Percentiles rank a stretch among this genome's conserved stretches.
Conservation (phyloP, 169 alveolate genomes). For the Theileria annulata region DNA sequence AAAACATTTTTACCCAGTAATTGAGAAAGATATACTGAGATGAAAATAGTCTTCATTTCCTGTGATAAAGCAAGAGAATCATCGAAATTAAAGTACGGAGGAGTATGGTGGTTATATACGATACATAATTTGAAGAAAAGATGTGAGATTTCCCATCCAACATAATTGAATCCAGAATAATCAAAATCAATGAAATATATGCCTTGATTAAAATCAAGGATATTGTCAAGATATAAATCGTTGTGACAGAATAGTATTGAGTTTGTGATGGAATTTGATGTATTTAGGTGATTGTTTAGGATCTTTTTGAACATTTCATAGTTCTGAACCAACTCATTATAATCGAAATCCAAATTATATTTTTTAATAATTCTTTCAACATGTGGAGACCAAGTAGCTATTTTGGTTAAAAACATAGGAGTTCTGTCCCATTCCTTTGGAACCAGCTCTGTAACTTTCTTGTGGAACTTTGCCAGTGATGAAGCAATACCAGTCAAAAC, state of each 20-base stretch:
- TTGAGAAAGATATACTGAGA: constrained; percentile 71
- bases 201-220: constrained; percentile 59
- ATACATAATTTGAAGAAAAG: constrained; percentile 69
- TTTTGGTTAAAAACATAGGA: constrained; percentile 53
- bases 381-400: constrained; percentile 45
- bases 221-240: constrained; percentile 75
- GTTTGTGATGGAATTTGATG: constrained; percentile 57
- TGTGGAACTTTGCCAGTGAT: constrained; percentile 25
- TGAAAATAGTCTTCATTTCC: constrained; percentile 65
- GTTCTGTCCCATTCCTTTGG: constrained; percentile 69
- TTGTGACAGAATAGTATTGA: constrained; percentile 76
- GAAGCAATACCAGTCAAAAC: constrained; percentile 71
- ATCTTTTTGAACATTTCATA: constrained; percentile 16
- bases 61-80: constrained; percentile 63
- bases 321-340: background rate
- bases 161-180: constrained; percentile 75
- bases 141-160: constrained; percentile 75
- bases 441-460: constrained; percentile 23
- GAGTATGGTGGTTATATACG: constrained; percentile 64
- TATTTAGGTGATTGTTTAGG: constrained; percentile 34
- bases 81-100: constrained; percentile 67
- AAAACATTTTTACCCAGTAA: constrained; percentile 41
- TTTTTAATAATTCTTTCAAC: background rate
- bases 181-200: constrained; percentile 76
- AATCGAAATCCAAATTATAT: constrained; percentile 17